These are phyloP conservation scores for Cladobotryum protrusum DNA, from an alignment of 2,329 filamentous ascomycete species.

Conservation along the genomic window DNA sequence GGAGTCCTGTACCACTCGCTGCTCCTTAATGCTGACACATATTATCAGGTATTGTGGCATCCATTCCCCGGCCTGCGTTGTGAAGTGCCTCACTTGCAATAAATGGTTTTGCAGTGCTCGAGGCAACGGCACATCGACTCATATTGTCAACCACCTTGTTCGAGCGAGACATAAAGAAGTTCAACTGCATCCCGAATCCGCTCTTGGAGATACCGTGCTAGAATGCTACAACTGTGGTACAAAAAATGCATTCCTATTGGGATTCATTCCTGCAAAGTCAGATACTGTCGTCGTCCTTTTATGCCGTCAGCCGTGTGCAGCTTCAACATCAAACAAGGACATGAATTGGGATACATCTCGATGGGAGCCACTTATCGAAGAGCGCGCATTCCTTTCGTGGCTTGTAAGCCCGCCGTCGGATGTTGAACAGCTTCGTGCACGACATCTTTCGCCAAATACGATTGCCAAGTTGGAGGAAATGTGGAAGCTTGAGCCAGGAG, in stretches of 20 bases:
- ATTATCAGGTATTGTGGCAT: slow-evolving; percentile 82
- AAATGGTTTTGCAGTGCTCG: slow-evolving; percentile 99
- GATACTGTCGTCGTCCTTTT: slow-evolving; percentile 96
- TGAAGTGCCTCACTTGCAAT: slow-evolving; percentile 90
- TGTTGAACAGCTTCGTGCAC: slow-evolving; percentile 89
- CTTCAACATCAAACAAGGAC: slow-evolving; percentile 92
- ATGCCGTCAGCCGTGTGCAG: slow-evolving; percentile 92
- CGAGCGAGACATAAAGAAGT: slow-evolving; percentile 98
- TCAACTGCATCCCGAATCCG: slow-evolving; percentile 87
- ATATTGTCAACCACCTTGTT: slow-evolving; percentile 97
- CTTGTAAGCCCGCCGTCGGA: slow-evolving; percentile 85
- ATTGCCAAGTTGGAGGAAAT: slow-evolving; percentile 96
- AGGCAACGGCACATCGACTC: slow-evolving; percentile 91
- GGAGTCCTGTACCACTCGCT: slow-evolving; percentile 1
- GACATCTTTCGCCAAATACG: slow-evolving; percentile 87
- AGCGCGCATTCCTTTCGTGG: slow-evolving; percentile 91
- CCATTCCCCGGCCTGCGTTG: slow-evolving; percentile 88
- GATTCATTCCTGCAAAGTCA: slow-evolving; percentile 97
- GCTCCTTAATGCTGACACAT: slow-evolving; percentile 19
- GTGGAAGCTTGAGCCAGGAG: slow-evolving; percentile 92
- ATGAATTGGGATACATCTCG: slow-evolving; percentile 99
- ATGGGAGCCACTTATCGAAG: slow-evolving; percentile 96
- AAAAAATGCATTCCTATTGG: slow-evolving; percentile 97
- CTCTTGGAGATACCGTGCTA: slow-evolving; percentile 89
- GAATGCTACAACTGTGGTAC: slow-evolving; percentile 99